Base-by-base conservation (phyloP, 352 stramenopile species). In the Albugo candida region DNA sequence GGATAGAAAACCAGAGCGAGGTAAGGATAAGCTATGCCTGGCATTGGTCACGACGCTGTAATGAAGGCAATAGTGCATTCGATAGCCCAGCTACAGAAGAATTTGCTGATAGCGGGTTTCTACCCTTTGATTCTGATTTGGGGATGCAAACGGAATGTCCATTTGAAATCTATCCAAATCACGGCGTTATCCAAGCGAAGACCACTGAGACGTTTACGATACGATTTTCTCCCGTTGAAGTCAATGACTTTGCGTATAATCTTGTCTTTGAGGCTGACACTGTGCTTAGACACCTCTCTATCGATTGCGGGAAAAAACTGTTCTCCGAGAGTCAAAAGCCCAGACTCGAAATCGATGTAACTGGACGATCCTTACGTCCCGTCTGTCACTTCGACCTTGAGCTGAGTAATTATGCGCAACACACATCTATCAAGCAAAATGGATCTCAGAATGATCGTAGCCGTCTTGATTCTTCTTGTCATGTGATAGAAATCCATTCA, bases 361-460 rank as follows among this genome's bases (percentile, higher is more conserved):
- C 54, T 1, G 89, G 85, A 20, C 60, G 55, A 19, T 91, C 85
- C 2, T 63, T 86, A 12, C 65, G 89, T 27, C 89, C 89, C 12
- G 73, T 94, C 4, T 95, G 82, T 21, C 89, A 97, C 56, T 92
- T 97, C 43, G 91, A 97, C 19, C 64, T 97, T 2, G 64, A 92
- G 40, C 63, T 61, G 11, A 92, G 75, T 27, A 81, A 96, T 39
- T 97, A 97, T 37, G 52, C 92, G 0, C 59, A 71, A 45, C 67
- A 72, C 17, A 64, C 88, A 36, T 60, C 64, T 0, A 64, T 67
- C 1, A 59, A 83, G 10, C 57, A 94, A 21, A 49, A 61, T 11
- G 92, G 92, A 13, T 83, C 92, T 27, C 63, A 67, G 10, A 83
- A 82, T 10, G 79, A 94, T 44, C 52, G 88, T 2, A 79, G 75